Percentiles rank a stretch among this genome's conserved stretches.
Conservation (phyloP, 1,284 basidiomycete genomes). For the Prillingera fragicola region DNA sequence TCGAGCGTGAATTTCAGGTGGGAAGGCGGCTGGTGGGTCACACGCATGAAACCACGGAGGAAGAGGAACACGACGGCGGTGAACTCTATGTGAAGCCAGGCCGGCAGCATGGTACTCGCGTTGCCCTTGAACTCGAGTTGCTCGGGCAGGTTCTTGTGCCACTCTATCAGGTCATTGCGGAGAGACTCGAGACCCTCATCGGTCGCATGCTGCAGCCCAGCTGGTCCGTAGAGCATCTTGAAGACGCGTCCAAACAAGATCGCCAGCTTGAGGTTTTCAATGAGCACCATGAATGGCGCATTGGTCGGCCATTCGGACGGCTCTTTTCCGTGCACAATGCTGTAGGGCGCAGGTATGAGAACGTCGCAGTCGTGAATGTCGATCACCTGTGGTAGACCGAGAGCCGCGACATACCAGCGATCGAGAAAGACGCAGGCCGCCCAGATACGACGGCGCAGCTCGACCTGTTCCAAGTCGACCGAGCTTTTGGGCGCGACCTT, state of each 20-base stretch:
- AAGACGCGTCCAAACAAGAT: constrained; percentile 79
- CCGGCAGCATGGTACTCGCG: constrained; percentile 54
- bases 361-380: constrained; percentile 90
- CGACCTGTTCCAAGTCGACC: constrained; percentile 54
- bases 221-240: constrained; percentile 79
- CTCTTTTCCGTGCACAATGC: constrained; percentile 52
- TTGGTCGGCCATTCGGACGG: constrained; percentile 55
- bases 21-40: constrained; percentile 76
- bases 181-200: constrained; percentile 68
- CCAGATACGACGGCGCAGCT: constrained; percentile 80
- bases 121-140: constrained; percentile 65
- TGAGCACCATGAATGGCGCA: constrained; percentile 21
- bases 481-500: constrained; percentile 25
- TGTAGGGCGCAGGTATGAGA: constrained; percentile 65
- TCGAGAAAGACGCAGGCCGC: constrained; percentile 84
- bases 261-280: constrained; percentile 79
- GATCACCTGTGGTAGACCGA: constrained; percentile 66
- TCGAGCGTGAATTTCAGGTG: constrained; percentile 79
- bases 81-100: constrained; percentile 76
- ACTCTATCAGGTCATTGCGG: constrained; percentile 66
- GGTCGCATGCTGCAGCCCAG: constrained; percentile 72
- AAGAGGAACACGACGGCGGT: constrained; percentile 69
- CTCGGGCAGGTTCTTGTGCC: constrained; percentile 69
- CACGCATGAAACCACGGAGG: constrained; percentile 91
- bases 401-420: constrained; percentile 59